phyloP scores from a whole-genome alignment of 2,329 filamentous ascomycete genomes.

The Fusarium proliferatum region DNA sequence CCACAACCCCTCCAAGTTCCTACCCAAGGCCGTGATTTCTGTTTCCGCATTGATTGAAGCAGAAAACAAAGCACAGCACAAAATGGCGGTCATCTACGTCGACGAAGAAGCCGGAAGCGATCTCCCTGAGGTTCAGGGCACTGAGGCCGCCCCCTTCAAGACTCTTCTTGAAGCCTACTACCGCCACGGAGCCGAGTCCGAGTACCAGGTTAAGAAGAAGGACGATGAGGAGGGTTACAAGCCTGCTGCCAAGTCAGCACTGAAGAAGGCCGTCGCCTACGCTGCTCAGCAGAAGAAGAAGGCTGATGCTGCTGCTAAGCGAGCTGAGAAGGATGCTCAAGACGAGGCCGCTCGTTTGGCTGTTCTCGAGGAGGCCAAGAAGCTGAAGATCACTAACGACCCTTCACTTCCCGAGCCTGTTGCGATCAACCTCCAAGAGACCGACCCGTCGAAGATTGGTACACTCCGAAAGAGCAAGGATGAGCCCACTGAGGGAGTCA shows the following conservation, averaged over 20 bases:
- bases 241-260: slow-evolving; percentile 43
- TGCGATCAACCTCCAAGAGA: slow-evolving; percentile 76
- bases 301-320: slow-evolving; percentile 40
- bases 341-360: slow-evolving; percentile 38
- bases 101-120: slow-evolving; percentile 84
- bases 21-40: slow-evolving; percentile 21
- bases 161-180: slow-evolving; percentile 81
- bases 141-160: slow-evolving; percentile 82
- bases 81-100: slow-evolving; percentile 58
- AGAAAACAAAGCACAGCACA: slow-evolving; percentile 5
- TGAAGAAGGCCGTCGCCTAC: slow-evolving; percentile 45
- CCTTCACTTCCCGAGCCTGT: slow-evolving; percentile 76
- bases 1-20: slow-evolving; percentile 30
- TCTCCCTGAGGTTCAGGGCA: slow-evolving; percentile 73
- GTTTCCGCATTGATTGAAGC: slow-evolving; percentile 17
- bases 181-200: slow-evolving; percentile 46
- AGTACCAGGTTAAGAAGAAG: slow-evolving; percentile 59
- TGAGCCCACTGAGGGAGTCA: slow-evolving; percentile 38
- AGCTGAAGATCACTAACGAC: slow-evolving; percentile 65
- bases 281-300: slow-evolving; percentile 44
- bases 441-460: slow-evolving; percentile 46
- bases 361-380: slow-evolving; percentile 45
- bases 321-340: slow-evolving; percentile 43
- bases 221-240: slow-evolving; percentile 45
- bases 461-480: slow-evolving; percentile 50